Evolutionary conservation across 768 basidiomycete genomes (phyloP).

Genomic region (Leucocoprinus birnbaumii): DNA sequence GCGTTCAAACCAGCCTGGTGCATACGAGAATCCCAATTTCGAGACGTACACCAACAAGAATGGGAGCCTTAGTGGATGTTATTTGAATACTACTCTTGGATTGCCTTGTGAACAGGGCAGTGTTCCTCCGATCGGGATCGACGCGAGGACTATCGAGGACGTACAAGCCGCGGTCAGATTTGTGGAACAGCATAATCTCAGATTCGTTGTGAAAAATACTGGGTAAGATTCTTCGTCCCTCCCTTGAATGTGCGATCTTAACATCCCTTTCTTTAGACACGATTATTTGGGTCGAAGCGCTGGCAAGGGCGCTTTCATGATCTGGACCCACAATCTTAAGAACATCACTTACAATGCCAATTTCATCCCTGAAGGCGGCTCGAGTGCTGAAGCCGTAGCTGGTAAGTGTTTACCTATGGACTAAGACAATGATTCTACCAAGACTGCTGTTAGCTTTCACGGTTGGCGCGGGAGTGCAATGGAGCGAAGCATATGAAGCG

Average conservation of each 20-base stretch:
- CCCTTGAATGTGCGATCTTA: not conserved
- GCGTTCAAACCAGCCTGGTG: constrained; percentile 12
- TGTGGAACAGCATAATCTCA: constrained; percentile 30
- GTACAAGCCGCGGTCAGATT: constrained; percentile 40
- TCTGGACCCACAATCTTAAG: constrained; percentile 41
- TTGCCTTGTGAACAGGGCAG: constrained; percentile 36
- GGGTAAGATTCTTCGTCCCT: constrained; percentile 34
- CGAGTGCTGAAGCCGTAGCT: constrained; percentile 3
- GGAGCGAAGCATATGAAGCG: constrained; percentile 32
- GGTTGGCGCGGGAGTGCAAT: constrained; percentile 33
- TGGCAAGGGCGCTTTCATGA: constrained; percentile 31
- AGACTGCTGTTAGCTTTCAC: constrained; percentile 15
- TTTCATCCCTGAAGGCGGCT: constrained; percentile 26
- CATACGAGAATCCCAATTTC: constrained; percentile 13
- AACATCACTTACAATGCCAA: constrained; percentile 27
- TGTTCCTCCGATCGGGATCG: constrained; percentile 35
- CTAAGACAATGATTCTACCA: constrained; percentile 26
- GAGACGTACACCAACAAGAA: constrained; percentile 21
- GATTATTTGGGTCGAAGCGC: constrained; percentile 37
- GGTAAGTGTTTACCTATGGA: constrained; percentile 20
- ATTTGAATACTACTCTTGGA: constrained; percentile 38
- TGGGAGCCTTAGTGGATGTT: constrained; percentile 50
- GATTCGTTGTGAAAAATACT: constrained; percentile 30
- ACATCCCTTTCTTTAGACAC: constrained; percentile 29
- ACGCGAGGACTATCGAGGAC: constrained; percentile 32